phyloP scores from a whole-genome alignment of 208 protist species.

The Porcisia hertigi region DNA sequence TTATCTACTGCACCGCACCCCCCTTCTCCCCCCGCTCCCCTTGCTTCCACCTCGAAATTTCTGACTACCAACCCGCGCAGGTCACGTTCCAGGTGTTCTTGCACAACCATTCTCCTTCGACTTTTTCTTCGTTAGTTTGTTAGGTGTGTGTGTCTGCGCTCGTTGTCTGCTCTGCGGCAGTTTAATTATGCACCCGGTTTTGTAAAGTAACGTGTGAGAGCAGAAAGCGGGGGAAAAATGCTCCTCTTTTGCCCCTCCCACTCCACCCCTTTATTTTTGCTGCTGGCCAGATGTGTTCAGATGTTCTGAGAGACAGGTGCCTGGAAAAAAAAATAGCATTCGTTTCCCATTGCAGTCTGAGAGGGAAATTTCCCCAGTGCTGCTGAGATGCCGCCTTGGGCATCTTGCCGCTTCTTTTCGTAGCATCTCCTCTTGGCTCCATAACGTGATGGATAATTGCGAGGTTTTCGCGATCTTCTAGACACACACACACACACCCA shows the following conservation, averaged over 20 bases:
- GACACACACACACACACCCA: neutral
- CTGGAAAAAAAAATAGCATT: neutral
- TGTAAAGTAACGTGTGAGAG: neutral
- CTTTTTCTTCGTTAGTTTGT: neutral
- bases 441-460: neutral
- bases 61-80: neutral
- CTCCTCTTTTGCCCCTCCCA: no score
- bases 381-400: neutral
- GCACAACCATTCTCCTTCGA: neutral
- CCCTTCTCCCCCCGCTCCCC: neutral
- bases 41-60: neutral
- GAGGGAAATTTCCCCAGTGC: neutral
- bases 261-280: neutral
- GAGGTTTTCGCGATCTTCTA: neutral
- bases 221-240: neutral
- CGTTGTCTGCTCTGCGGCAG: conserved; percentile 1
- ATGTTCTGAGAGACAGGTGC: neutral
- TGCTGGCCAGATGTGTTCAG: neutral
- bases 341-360: neutral
- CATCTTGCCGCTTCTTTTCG: neutral
- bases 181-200: neutral
- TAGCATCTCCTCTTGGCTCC: neutral
- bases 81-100: conserved; percentile 5
- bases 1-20: neutral
- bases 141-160: neutral